Evolutionary conservation across 192 early-diverging fungal species (phyloP), one percentile per base, ranked within the genome.

Genomic region (Umbelopsis sp.): DNA sequence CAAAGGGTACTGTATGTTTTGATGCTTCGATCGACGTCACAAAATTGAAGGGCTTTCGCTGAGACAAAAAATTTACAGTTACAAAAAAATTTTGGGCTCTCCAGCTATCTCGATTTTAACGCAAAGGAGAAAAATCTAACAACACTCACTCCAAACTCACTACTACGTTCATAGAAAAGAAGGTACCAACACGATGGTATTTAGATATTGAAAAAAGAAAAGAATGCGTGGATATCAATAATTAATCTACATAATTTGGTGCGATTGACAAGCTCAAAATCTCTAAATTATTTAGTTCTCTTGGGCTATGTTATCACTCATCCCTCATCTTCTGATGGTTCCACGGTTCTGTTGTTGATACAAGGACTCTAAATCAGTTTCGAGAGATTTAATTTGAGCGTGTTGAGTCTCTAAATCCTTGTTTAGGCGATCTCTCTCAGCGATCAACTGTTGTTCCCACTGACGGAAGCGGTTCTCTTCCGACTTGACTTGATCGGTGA

Each of bases 381-480:
- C 95, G 69, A 99, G 85, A 72, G 89, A 81, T 88, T 99, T 98
- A 75, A 99, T 96, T 41, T 91, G 87, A 71, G 89, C 87, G 80
- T 98, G 98, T 79, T 97, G 91, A 65, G 91, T 84, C 83, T 99
- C 98, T 65, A 99, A 88, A 69, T 99, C 98, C 80, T 97, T 96
- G 87, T 99, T 98, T 49, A 99, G 86, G 70, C 96, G 94, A 79
- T 99, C 98, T 67, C 98, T 91, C 81, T 99, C 98, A 73, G 91
- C 91, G 84, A 99, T 97, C 16, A 95, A 82, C 90, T 88, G 84
- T 80, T 98, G 95, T 82, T 98, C 98, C 98, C 98, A 99, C 76
- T 96, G 92, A 73, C 97, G 90, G 90, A 99, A 99, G 66, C 96
- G 82, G 84, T 93, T 95, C 85, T 99, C 98, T 81, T 99, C 97